Conservation (phyloP, 441 rosid genomes). For the Populus tomentosa region DNA sequence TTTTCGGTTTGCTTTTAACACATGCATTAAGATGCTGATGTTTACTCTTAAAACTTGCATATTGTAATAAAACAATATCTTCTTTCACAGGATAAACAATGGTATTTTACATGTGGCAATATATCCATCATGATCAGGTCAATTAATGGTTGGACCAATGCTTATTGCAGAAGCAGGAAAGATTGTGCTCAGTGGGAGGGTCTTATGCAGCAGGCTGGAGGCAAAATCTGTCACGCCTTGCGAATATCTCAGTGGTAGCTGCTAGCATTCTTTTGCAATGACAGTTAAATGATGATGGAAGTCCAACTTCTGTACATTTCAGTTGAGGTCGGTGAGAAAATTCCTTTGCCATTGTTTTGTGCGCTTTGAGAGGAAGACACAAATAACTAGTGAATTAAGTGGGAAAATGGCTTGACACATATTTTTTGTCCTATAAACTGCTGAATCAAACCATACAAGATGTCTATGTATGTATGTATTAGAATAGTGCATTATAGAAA, state of each 20-base stretch:
- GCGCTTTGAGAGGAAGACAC: not conserved
- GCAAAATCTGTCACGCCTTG: not conserved
- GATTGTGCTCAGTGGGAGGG: not conserved
- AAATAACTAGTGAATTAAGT: not conserved
- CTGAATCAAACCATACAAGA: not conserved
- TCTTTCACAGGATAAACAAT: not conserved
- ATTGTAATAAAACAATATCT: not conserved
- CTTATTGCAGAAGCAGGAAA: not conserved
- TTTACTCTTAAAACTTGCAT: not conserved
- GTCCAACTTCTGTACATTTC: not conserved
- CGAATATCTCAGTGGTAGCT: not conserved
- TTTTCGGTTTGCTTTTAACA: not conserved
- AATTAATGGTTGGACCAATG: not conserved
- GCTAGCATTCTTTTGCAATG: not conserved
- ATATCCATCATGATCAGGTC: not conserved
- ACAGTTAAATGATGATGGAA: not conserved
- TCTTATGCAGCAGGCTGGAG: constrained; percentile 1
- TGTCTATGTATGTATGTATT: not conserved
- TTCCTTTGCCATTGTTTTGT: not conserved
- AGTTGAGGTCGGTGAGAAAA: not conserved
- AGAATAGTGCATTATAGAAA: not conserved
- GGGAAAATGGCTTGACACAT: not conserved
- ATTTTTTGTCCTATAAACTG: not conserved
- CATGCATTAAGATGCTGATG: not conserved
- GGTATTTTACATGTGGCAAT: not conserved